Percentiles rank a stretch among this genome's conserved stretches.
phyloP scores from a whole-genome alignment of 1,284 basidiomycete species.

The Fomitopsis schrenkii region DNA sequence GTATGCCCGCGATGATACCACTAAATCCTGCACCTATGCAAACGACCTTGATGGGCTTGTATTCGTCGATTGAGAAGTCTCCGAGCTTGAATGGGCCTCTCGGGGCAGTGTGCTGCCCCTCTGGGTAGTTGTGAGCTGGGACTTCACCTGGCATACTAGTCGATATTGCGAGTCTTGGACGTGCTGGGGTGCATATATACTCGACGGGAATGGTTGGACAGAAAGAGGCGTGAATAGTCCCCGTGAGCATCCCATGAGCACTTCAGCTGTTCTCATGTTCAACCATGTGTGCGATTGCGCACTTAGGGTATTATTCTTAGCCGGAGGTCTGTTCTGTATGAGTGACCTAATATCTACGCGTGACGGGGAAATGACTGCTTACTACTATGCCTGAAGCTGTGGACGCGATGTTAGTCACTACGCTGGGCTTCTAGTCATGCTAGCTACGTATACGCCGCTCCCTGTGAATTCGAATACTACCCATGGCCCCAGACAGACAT shows the following conservation, averaged over 20 bases:
- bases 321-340: too few relatives aligned
- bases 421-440: too few relatives aligned
- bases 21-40: constrained; percentile 53
- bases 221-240: background rate
- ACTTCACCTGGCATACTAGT: background rate
- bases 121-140: background rate
- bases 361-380: too few relatives aligned
- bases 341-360: too few relatives aligned
- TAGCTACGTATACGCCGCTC: too few relatives aligned
- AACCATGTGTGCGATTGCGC: background rate
- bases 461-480: too few relatives aligned
- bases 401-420: too few relatives aligned
- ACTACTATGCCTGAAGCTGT: too few relatives aligned
- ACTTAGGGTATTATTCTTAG: too few relatives aligned
- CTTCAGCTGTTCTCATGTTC: background rate
- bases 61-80: constrained; percentile 41
- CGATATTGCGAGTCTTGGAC: background rate
- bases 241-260: background rate
- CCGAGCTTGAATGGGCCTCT: constrained; percentile 7
- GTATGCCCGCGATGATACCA: constrained; percentile 52
- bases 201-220: background rate
- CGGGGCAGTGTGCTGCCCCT: background rate
- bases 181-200: background rate
- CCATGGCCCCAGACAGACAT: too few relatives aligned
- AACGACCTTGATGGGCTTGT: constrained; percentile 45